These are phyloP conservation scores for Pyronema domesticum DNA, from an alignment of 495 filamentous ascomycete species.

Conservation along the genomic window DNA sequence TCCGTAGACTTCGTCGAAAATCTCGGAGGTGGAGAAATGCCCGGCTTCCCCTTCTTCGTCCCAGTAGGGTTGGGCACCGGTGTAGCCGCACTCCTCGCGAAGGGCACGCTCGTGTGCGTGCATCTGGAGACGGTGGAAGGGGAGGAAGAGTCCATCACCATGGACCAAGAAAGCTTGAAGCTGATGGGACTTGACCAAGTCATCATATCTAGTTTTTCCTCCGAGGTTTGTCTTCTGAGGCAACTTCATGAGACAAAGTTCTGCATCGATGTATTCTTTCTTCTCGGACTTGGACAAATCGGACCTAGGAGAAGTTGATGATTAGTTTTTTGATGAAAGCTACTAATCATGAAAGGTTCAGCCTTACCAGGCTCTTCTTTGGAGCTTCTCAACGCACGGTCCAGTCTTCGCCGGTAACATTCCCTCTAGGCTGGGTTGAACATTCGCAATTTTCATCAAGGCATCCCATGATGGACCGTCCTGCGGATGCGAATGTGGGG, in stretches of 20 bases:
- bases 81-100: conserved; percentile 26
- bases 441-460: too few species aligned
- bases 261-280: conserved; percentile 29
- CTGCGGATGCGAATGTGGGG: too few species aligned
- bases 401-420: too few species aligned
- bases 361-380: conserved; percentile 8
- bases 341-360: not conserved
- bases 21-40: conserved; percentile 19
- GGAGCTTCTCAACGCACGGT: conserved; percentile 3
- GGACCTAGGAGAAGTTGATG: conserved; percentile 18
- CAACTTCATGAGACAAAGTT: conserved; percentile 29
- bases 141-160: not conserved
- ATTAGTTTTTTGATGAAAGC: not conserved
- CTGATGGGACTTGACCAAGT: conserved; percentile 4
- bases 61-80: conserved; percentile 31
- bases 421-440: too few species aligned
- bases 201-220: conserved; percentile 15
- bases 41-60: conserved; percentile 30
- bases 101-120: conserved; percentile 24
- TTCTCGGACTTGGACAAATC: conserved; percentile 27
- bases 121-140: conserved; percentile 12
- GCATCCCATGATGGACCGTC: too few species aligned
- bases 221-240: conserved; percentile 23
- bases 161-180: not conserved
- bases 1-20: conserved; percentile 25